These are phyloP conservation scores for Micractinium sp. DNA, from an alignment of 139 green algal genomes.

Conservation along the genomic window DNA sequence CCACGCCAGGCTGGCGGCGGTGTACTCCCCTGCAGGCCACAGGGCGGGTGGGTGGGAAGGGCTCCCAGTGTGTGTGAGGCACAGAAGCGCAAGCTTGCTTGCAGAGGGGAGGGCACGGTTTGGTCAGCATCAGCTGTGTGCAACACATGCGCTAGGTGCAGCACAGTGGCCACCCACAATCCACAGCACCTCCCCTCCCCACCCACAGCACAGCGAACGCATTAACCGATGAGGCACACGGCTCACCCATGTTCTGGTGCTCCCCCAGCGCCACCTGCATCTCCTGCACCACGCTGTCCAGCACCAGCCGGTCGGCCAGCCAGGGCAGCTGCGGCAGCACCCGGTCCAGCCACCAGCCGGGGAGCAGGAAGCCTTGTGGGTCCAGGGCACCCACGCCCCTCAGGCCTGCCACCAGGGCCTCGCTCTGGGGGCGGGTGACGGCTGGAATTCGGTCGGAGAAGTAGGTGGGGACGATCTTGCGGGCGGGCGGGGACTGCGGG, in stretches of 20 bases:
- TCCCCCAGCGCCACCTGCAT: neutral
- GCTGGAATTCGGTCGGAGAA: constrained; percentile 5
- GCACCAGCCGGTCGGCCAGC: neutral
- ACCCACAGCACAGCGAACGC: too few relatives aligned
- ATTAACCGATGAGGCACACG: neutral
- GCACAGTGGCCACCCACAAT: too few relatives aligned
- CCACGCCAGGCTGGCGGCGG: neutral
- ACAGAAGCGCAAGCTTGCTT: neutral
- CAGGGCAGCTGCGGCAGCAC: constrained; percentile 9
- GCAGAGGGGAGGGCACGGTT: neutral
- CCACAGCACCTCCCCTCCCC: too few relatives aligned
- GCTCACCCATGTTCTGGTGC: constrained; percentile 10
- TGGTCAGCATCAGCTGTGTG: too few relatives aligned
- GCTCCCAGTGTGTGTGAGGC: neutral
- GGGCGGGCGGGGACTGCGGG: neutral
- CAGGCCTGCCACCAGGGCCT: neutral
- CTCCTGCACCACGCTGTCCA: neutral
- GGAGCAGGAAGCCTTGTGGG: neutral
- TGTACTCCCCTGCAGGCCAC: neutral
- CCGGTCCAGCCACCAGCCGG: neutral
- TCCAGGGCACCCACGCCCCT: neutral
- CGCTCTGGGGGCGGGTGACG: constrained; percentile 2
- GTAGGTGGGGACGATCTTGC: neutral
- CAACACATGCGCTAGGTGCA: too few relatives aligned
- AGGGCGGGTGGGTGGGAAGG: neutral